Conservation (phyloP, 2,329 filamentous ascomycete genomes). For the Botrytis cinerea region DNA sequence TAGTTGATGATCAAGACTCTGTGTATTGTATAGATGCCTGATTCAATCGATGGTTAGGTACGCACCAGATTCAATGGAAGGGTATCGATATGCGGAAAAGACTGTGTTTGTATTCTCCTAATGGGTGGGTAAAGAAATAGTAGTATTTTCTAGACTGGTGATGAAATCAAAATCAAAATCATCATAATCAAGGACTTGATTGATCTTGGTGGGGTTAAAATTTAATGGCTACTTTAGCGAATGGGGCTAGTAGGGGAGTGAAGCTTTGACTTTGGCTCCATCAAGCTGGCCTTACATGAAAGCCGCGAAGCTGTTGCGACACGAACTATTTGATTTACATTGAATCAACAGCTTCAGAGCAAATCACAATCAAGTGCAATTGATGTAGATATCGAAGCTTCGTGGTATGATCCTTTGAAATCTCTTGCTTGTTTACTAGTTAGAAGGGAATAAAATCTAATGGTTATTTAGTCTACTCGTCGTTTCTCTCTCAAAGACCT, state of each 20-base stretch:
- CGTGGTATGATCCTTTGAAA: not conserved
- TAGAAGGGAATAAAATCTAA: slow-evolving; percentile 18
- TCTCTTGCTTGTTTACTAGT: too few relatives aligned
- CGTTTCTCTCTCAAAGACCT: slow-evolving; percentile 15
- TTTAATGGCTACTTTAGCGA: slow-evolving; percentile 38
- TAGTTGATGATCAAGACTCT: not conserved
- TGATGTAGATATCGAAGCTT: slow-evolving; percentile 19
- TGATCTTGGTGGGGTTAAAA: slow-evolving; percentile 33
- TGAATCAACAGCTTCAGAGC: not conserved
- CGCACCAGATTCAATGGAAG: not conserved
- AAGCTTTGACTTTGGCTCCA: slow-evolving; percentile 24
- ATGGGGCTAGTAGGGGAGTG: slow-evolving; percentile 16
- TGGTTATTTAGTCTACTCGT: slow-evolving; percentile 25
- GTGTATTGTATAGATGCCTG: not conserved
- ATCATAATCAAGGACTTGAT: slow-evolving; percentile 29
- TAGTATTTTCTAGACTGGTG: slow-evolving; percentile 15
- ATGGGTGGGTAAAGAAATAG: slow-evolving; percentile 8
- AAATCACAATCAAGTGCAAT: slow-evolving; percentile 20
- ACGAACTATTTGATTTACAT: not conserved
- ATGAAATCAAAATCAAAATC: slow-evolving; percentile 9
- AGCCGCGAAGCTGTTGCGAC: slow-evolving; percentile 21
- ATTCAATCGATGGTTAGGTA: not conserved
- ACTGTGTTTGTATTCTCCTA: slow-evolving; percentile 32
- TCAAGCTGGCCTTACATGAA: slow-evolving; percentile 42
- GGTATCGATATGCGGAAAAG: slow-evolving; percentile 35